A percentile compares a stretch with the other conserved stretches of the same genome.
Evolutionary conservation across 257 asterid species (phyloP).

Genomic region (Fraxinus anomala): DNA sequence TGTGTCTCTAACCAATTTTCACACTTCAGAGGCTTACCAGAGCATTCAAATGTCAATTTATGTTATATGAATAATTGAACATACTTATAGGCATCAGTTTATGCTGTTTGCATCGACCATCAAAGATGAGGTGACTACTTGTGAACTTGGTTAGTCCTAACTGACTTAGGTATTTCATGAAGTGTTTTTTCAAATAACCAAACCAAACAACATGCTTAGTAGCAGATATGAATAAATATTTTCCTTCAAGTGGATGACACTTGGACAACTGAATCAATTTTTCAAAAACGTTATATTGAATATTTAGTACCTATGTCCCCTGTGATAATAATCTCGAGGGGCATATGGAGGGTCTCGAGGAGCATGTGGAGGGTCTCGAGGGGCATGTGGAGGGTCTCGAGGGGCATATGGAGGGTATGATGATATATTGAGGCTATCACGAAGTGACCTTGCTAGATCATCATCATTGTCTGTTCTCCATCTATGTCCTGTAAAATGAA

Average conservation of each 20-base stretch:
- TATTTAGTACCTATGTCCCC: conserved; percentile 54
- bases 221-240: neutral
- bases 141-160: conserved; percentile 1
- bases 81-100: neutral
- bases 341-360: conserved; percentile 34
- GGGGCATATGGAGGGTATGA: conserved; percentile 59
- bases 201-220: neutral
- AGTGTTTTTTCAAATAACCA: neutral
- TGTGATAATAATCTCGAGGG: conserved; percentile 62
- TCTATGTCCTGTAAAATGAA: conserved; percentile 51
- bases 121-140: neutral
- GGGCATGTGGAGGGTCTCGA: conserved; percentile 37
- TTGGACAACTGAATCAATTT: no score
- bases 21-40: neutral
- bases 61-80: neutral
- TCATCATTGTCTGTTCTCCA: conserved; percentile 58
- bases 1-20: neutral
- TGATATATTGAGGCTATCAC: conserved; percentile 48
- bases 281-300: neutral
- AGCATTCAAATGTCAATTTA: neutral
- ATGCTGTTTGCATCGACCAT: neutral
- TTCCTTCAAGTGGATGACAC: neutral
- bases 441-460: conserved; percentile 54
- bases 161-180: neutral
- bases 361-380: conserved; percentile 18